A percentile compares a stretch with the other conserved stretches of the same genome.
These are phyloP conservation scores for Diplodia intermedia DNA, from an alignment of 2,329 filamentous ascomycete genomes.

Conservation along the genomic window DNA sequence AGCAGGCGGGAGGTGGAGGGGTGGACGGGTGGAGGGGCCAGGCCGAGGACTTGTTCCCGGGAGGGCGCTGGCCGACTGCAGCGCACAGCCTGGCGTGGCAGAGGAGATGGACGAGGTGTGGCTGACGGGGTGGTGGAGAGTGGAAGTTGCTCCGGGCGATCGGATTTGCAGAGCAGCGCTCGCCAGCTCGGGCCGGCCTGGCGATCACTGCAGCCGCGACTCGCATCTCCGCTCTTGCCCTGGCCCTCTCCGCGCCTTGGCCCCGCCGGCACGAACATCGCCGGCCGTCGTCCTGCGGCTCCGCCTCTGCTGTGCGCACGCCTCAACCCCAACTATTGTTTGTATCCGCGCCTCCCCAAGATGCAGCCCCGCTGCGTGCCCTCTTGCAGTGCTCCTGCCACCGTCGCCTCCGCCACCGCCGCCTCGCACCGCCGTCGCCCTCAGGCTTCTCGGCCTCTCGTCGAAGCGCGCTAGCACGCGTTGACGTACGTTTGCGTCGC, in stretches of 20 bases:
- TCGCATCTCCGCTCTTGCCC: slow-evolving; percentile 3
- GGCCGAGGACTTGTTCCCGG: background rate
- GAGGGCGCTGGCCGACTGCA: background rate
- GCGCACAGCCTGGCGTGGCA: background rate
- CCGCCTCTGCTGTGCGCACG: background rate
- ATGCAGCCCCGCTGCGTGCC: background rate
- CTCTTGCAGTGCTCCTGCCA: background rate
- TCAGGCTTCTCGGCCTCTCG: background rate
- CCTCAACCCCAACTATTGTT: background rate
- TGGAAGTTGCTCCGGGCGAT: background rate
- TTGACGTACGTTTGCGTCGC: no score
- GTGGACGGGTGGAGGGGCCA: background rate
- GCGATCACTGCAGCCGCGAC: slow-evolving; percentile 10
- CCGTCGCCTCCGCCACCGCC: background rate
- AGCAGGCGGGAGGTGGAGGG: background rate
- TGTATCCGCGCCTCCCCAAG: no score
- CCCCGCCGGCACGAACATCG: slow-evolving; percentile 2
- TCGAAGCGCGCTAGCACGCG: background rate
- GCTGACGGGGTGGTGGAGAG: background rate
- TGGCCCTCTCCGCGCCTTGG: background rate
- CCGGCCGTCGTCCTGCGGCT: background rate
- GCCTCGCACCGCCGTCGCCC: no score
- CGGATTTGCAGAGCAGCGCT: slow-evolving; percentile 6
- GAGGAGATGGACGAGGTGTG: background rate
- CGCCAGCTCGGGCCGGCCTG: background rate